A percentile compares a stretch with the other conserved stretches of the same genome.
Evolutionary conservation across 1,284 basidiomycete genomes (phyloP).

Genomic region (Puccinia hordei): DNA sequence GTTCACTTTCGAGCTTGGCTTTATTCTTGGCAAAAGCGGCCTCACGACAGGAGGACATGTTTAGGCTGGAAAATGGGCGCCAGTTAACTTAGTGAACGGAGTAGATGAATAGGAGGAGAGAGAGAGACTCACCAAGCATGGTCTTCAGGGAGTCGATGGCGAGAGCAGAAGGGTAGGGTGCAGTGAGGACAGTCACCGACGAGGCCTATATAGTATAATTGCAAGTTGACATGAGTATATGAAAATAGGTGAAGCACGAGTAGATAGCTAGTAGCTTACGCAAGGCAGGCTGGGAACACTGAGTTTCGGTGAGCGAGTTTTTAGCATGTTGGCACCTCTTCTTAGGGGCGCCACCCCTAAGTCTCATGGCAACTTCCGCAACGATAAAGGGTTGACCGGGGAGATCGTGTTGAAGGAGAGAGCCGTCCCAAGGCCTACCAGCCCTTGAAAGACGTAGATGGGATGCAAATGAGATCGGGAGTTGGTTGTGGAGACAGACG

Average conservation of each 20-base stretch:
- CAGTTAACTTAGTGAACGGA: neutral
- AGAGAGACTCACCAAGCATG: conserved; percentile 61
- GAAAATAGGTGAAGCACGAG: neutral
- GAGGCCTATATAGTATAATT: too few relatives aligned
- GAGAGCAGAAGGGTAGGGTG: conserved; percentile 60
- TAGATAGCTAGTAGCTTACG: conserved; percentile 11
- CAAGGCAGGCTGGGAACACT: conserved; percentile 38
- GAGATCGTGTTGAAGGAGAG: neutral
- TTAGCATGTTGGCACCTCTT: conserved; percentile 44
- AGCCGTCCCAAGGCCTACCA: conserved; percentile 32
- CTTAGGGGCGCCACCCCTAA: conserved; percentile 41
- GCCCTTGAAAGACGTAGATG: conserved; percentile 22
- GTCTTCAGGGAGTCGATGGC: conserved; percentile 61
- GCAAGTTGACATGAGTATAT: neutral
- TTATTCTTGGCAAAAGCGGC: conserved; percentile 62
- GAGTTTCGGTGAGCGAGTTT: conserved; percentile 34
- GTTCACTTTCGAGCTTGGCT: conserved; percentile 61
- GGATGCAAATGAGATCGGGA: conserved; percentile 30
- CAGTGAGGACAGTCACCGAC: conserved; percentile 62
- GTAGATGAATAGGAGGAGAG: neutral
- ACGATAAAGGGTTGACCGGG: neutral
- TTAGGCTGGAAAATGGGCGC: conserved; percentile 55
- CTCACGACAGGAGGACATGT: conserved; percentile 61
- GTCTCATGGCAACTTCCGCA: conserved; percentile 35
- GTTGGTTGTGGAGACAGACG: conserved; percentile 30